Evolutionary conservation across 148 eudicot genomes (phyloP), one percentile per base, ranked within the genome.

Genomic region (Rhododendron ovatum): DNA sequence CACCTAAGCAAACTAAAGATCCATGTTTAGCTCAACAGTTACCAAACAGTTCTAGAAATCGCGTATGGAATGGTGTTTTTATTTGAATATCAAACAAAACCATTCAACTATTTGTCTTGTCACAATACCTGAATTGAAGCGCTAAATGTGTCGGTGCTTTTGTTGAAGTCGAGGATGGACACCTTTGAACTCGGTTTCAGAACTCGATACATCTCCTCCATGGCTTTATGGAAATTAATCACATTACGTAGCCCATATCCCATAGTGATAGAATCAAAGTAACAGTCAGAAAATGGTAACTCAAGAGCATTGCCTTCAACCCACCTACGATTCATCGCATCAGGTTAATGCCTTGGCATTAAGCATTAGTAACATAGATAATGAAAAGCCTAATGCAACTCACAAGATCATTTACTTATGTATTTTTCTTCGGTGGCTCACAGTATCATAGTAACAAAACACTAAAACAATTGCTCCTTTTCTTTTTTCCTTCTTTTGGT

Each of bases 201-300:
- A 89, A 95, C 95, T 80, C 96, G 91, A 89, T 82, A 86, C 51
- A 95, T 90, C 91, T 96, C 96, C 86, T 88, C 87, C 83, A 93
- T 86, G 81, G 98, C 98, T 91, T 87, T 92, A 69, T 84, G 86
- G 86, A 89, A 92, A 89, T 95, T 91, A 76, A 92, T 81, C 39
- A 96, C 92, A 87, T 96, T 95, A 88, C 99, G 89, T 83, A 96
- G 88, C 65, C 99, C 99, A 85, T 94, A 96, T n/a, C 99, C 98
- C 88, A 96, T 90, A 78, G 96, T 96, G 74, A 94, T 83, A 81
- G 98, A 96, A 91, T 96, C 98, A 85, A 96, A 96, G 88, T 83
- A 89, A 51, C 86, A 90, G 74, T 91, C 92, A 37, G 89, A 85
- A 87, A 94, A 96, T 26, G 98, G 98, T 57, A 95, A 93, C 80